phyloP scores from a whole-genome alignment of 164 flowering plant species.

The Vitis labrusca region DNA sequence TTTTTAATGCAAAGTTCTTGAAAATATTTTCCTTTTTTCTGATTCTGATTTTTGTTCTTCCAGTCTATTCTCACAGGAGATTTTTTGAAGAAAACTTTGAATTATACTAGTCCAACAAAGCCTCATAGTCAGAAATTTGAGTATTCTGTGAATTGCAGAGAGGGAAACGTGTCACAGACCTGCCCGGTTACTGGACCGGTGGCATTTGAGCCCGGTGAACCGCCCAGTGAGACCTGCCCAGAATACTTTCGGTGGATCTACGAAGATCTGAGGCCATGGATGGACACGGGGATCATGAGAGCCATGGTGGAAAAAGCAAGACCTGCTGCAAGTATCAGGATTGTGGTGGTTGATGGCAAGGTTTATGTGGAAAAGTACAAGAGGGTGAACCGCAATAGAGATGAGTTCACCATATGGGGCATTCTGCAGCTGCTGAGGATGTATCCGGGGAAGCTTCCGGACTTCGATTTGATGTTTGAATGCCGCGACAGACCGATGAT shows the following conservation, averaged over 20 bases:
- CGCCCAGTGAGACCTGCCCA: not conserved
- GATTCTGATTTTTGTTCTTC: too few species aligned
- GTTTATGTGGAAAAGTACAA: conserved; percentile 34
- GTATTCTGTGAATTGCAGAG: not conserved
- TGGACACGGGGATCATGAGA: conserved; percentile 34
- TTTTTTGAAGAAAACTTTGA: too few species aligned
- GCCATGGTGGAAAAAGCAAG: conserved; percentile 39
- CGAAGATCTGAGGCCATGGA: conserved; percentile 55
- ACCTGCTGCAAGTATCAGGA: conserved; percentile 26
- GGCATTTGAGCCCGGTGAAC: not conserved
- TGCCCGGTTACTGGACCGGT: conserved; percentile 8
- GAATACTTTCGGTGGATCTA: conserved; percentile 56
- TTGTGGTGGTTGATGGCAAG: conserved; percentile 33
- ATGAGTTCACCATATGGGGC: conserved; percentile 54
- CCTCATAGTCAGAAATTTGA: not conserved
- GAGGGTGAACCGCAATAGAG: conserved; percentile 37
- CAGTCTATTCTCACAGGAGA: too few species aligned
- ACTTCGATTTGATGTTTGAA: conserved; percentile 49
- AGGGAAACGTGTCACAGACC: not conserved
- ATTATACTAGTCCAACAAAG: not conserved
- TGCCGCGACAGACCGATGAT: conserved; percentile 41
- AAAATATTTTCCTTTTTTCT: too few species aligned
- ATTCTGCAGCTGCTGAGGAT: conserved; percentile 45
- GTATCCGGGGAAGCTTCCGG: conserved; percentile 47
- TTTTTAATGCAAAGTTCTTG: too few species aligned